Conservation (phyloP, 2,329 filamentous ascomycete genomes). For the Ophiocordyceps camponoti-rufipedis region DNA sequence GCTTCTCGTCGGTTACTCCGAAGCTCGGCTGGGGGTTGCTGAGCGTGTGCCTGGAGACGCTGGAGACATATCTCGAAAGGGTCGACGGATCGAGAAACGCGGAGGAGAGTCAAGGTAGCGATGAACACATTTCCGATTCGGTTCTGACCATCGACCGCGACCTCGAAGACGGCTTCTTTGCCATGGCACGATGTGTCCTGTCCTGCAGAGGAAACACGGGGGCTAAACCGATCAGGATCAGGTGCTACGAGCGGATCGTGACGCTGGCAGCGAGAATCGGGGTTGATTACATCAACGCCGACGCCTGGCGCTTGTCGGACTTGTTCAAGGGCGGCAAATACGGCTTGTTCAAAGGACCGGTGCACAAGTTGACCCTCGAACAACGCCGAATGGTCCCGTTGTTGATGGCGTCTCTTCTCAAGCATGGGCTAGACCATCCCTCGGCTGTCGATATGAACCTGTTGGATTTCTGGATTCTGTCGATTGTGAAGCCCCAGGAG, state of each 20-base stretch:
- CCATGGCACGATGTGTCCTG: slow-evolving; percentile 23
- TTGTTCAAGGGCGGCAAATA: slow-evolving; percentile 30
- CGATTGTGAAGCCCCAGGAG: slow-evolving; percentile 29
- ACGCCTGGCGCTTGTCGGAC: slow-evolving; percentile 23
- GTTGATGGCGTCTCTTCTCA: slow-evolving; percentile 31
- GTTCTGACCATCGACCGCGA: slow-evolving; percentile 27
- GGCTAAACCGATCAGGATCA: slow-evolving; percentile 7
- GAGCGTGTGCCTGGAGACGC: slow-evolving; percentile 22
- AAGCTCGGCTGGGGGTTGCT: slow-evolving; percentile 31
- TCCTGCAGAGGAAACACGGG: slow-evolving; percentile 6
- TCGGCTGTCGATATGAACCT: slow-evolving; percentile 24
- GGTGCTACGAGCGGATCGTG: slow-evolving; percentile 26
- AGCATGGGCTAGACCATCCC: slow-evolving; percentile 26
- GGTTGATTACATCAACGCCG: slow-evolving; percentile 23
- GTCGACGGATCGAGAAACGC: slow-evolving; percentile 23
- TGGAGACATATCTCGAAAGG: slow-evolving; percentile 26
- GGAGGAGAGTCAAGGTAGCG: slow-evolving; percentile 19
- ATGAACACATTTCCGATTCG: slow-evolving; percentile 19
- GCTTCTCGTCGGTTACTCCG: slow-evolving; percentile 22
- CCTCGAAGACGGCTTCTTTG: slow-evolving; percentile 26
- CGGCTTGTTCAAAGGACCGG: slow-evolving; percentile 26
- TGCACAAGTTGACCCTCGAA: slow-evolving; percentile 18
- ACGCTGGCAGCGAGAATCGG: slow-evolving; percentile 26
- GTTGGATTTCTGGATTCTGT: slow-evolving; percentile 32
- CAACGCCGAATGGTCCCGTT: slow-evolving; percentile 29